phyloP scores from a whole-genome alignment of 345 rosid genomes.

The Murraya paniculata region DNA sequence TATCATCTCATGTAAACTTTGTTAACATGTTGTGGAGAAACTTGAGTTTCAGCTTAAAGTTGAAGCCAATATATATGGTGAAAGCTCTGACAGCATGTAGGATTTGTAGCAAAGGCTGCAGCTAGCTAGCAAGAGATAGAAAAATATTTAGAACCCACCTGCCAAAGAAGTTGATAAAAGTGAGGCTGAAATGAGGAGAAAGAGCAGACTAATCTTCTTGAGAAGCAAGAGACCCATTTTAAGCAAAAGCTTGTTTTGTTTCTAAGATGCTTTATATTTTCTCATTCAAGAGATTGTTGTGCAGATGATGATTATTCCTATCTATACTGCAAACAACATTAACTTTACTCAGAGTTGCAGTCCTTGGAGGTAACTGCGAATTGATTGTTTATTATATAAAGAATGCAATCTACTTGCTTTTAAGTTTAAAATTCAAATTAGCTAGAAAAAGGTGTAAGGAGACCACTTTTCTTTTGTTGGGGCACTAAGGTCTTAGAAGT shows the following conservation, averaged over 20 bases:
- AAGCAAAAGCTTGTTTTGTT: conserved; percentile 6
- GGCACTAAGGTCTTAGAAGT: conserved; percentile 57
- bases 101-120: conserved; percentile 18
- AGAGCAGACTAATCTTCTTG: conserved; percentile 42
- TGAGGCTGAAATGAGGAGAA: conserved; percentile 50
- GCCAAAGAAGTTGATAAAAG: conserved; percentile 41
- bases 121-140: neutral
- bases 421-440: conserved; percentile 24
- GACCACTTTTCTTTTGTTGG: conserved; percentile 62
- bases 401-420: conserved; percentile 21
- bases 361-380: conserved; percentile 5
- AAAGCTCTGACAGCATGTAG: neutral
- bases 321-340: conserved; percentile 2
- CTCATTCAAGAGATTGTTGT: conserved; percentile 13
- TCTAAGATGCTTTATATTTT: neutral
- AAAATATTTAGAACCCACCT: conserved; percentile 30
- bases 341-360: neutral
- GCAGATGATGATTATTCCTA: conserved; percentile 21
- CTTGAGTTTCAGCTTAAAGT: neutral
- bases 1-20: neutral
- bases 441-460: conserved; percentile 40
- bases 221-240: conserved; percentile 35
- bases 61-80: neutral
- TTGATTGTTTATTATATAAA: conserved; percentile 30
- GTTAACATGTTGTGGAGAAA: neutral